These are phyloP conservation scores for Fennellomyces sp. DNA, from an alignment of 371 early-diverging fungal genomes.

Conservation along the genomic window DNA sequence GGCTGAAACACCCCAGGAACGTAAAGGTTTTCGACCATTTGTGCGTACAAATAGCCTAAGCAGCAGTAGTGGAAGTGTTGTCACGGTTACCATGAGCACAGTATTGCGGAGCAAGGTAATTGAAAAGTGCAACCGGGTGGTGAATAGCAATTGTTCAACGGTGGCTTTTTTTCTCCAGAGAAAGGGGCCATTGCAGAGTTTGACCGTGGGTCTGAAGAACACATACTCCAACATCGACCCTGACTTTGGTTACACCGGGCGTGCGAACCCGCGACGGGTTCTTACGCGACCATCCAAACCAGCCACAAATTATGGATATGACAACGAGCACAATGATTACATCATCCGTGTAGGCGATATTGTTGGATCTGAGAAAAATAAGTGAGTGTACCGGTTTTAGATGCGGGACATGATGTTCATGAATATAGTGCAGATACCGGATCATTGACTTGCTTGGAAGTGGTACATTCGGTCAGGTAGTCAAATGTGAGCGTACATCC, in stretches of 20 bases:
- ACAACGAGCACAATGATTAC: constrained; percentile 94
- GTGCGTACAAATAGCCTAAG: constrained; percentile 3
- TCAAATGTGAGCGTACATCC: constrained; percentile 85
- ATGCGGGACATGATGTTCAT: no score
- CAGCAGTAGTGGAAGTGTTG: constrained; percentile 7
- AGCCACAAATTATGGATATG: constrained; percentile 86
- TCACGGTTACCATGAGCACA: background rate
- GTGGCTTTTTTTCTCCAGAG: background rate
- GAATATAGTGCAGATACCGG: constrained; percentile 80
- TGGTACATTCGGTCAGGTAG: constrained; percentile 99
- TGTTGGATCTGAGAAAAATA: constrained; percentile 76
- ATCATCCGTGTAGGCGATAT: constrained; percentile 95
- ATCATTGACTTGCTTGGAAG: constrained; percentile 93
- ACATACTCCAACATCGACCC: constrained; percentile 14
- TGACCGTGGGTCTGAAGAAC: constrained; percentile 11
- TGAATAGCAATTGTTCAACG: no score
- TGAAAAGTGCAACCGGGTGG: no score
- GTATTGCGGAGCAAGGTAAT: background rate
- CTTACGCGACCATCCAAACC: constrained; percentile 69
- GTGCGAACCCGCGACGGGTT: constrained; percentile 9
- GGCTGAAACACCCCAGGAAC: background rate
- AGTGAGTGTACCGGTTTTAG: no score
- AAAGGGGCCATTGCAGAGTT: constrained; percentile 1
- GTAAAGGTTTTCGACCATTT: constrained; percentile 5
- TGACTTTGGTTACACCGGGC: constrained; percentile 3